Base-by-base conservation (phyloP, 2,329 filamentous ascomycete species). In the Fonsecaea pugnacius region DNA sequence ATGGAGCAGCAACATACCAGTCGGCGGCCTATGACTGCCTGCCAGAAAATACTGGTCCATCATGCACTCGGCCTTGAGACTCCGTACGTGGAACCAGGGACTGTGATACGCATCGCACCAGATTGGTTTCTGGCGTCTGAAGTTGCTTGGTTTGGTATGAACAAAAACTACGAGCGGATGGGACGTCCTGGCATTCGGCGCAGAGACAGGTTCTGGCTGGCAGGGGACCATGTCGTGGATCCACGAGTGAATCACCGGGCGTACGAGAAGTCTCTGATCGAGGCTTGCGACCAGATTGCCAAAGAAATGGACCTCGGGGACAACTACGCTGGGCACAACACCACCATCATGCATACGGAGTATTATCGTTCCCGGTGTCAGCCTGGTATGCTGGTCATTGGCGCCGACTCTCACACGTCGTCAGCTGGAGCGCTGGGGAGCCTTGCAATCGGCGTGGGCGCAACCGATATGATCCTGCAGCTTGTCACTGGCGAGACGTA, bases 191-290 rank as follows among this genome's bases (percentile, higher is more conserved):
- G 77, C 3, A 78, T 81, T 16, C 81, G 76, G 60, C 79, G 81
- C 6, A 83, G 82, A 59, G 80, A 83, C 67, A 72, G 81, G 0
- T 77, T 83, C 67, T 83, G 81, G 82, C 73, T 84, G 4, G 80
- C 80, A 0, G 78, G 77, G 1, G 82, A 83, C 67, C 81, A 83
- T 67, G 74, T 78, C 2, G 80, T 83, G 2, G 80, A 83, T 60
- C 81, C 81, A 2, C 73, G 79, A 1, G 70, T 77, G 6, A 76
- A 75, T 21, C 64, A 77, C 18, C 63, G 69, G 1, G 77, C 79
- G 0, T 68, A 73, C 24, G 72, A 78, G 24, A 70, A 75, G 63
- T 70, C 63, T 16, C 71, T 82, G 12, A 74, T 81, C 6, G 72
- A 75, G 1, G 66, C 72, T 4, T 72, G 72, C 4, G 78, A 81